A percentile compares a stretch with the other conserved stretches of the same genome.
Evolutionary conservation across 2,329 filamentous ascomycete genomes (phyloP).

Genomic region (Zasmidium cellare): DNA sequence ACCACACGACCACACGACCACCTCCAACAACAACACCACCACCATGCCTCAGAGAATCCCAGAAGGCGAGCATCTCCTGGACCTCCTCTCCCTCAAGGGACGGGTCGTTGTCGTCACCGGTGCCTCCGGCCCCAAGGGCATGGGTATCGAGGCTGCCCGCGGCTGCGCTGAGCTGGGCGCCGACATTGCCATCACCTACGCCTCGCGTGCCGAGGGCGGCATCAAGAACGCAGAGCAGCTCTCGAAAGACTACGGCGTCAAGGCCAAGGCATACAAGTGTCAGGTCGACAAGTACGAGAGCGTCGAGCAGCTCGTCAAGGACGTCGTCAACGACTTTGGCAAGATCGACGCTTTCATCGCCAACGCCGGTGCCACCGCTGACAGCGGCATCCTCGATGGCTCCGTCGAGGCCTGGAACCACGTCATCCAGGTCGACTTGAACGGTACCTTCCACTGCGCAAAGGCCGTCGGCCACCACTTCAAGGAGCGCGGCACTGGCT

Average conservation of each 20-base stretch:
- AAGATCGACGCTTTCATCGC: slow-evolving; percentile 68
- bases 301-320: slow-evolving; percentile 57
- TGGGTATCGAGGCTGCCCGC: slow-evolving; percentile 67
- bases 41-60: slow-evolving; percentile 59
- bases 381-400: slow-evolving; percentile 67
- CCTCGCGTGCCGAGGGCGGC: slow-evolving; percentile 60
- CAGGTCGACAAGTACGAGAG: slow-evolving; percentile 59
- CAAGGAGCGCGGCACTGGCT: slow-evolving; percentile 64
- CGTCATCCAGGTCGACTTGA: slow-evolving; percentile 83
- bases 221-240: slow-evolving; percentile 67
- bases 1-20: not conserved
- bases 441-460: slow-evolving; percentile 81
- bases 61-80: slow-evolving; percentile 58
- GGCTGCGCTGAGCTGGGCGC: slow-evolving; percentile 66
- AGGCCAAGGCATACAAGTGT: slow-evolving; percentile 68
- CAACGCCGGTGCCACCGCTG: slow-evolving; percentile 70
- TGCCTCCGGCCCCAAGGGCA: slow-evolving; percentile 63
- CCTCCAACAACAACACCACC: slow-evolving; percentile 8
- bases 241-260: slow-evolving; percentile 60
- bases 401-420: slow-evolving; percentile 70
- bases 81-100: slow-evolving; percentile 55
- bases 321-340: slow-evolving; percentile 68
- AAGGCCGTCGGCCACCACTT: slow-evolving; percentile 83
- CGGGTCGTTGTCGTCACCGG: slow-evolving; percentile 55
- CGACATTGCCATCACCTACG: slow-evolving; percentile 67